Base-by-base conservation (phyloP, 352 stramenopile species). In the Globisporangium middletonii region DNA sequence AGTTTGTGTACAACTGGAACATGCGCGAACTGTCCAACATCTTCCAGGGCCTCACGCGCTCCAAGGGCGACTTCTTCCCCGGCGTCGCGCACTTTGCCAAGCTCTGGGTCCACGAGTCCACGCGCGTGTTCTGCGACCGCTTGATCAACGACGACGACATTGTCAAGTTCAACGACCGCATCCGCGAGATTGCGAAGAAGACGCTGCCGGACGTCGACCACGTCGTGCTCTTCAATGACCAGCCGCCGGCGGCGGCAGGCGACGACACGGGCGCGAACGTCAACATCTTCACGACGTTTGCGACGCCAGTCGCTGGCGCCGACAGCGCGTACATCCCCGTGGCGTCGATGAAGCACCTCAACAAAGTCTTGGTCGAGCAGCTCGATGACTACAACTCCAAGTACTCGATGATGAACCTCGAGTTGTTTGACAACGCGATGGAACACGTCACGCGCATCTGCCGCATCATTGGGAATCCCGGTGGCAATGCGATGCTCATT, bases 1-100 rank as follows among this genome's bases (percentile, higher is more conserved):
- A 98, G 67, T 98, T 99, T 65, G 97, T 98, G 60, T 99, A 99
- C 77, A 98, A 98, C 65, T 99, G 96, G 94, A 98, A 98, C 72
- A 98, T 95, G 93, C 88, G 95, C 16, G 94, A 99, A 60, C 73
- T 99, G 4, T 96, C 85, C 5, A 98, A 98, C 56, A 95, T 98
- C 51, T 98, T 98, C 66, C 96, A 99, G 72, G 92, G 93, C 3
- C 79, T 96, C 28, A 97, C 90, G 37, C 83, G 92, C 3, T 91
- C 93, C 8, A 97, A 96, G 62, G 83, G 85, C 26, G 89, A 98
- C 43, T 98, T 96, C 65, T 98, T 97, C 67, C 80, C 86, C 18
- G 90, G 77, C 6, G 78, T 88, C 4, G 69, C 79, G 8, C 86
- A 90, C 41, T 76, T 99, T 18, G 79, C 88, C 0, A 89, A 88